Percentiles rank a stretch among this genome's conserved stretches.
Conservation (phyloP, 2,329 filamentous ascomycete genomes). For the Talaromyces sp. region DNA sequence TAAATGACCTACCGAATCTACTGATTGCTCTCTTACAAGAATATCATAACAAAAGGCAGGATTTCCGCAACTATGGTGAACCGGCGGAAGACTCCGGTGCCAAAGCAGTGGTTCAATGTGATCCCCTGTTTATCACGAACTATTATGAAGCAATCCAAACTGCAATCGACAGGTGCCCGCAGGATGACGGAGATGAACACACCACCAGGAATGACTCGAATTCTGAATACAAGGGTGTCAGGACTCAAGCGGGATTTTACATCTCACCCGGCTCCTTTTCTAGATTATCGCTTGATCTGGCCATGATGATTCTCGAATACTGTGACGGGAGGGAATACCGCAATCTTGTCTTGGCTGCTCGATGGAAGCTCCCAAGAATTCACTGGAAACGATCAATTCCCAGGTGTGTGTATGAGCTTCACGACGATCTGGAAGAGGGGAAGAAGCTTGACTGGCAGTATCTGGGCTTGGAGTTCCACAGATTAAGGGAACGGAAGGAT, state of each 20-base stretch:
- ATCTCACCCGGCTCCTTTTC: conserved; percentile 6
- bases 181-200: background rate
- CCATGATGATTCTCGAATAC: background rate
- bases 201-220: background rate
- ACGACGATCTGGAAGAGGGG: background rate
- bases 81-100: background rate
- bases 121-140: conserved; percentile 4
- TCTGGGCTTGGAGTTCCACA: conserved; percentile 11
- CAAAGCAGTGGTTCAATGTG: background rate
- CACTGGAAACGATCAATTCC: conserved; percentile 7
- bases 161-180: background rate
- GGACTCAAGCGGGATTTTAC: background rate
- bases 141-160: background rate
- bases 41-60: background rate
- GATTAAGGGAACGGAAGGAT: conserved; percentile 3
- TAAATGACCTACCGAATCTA: background rate
- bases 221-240: background rate
- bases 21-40: background rate
- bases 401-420: conserved; percentile 4
- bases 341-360: conserved; percentile 1
- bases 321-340: conserved; percentile 6
- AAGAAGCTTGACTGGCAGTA: conserved; percentile 12
- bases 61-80: background rate
- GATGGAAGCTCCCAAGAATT: conserved; percentile 1
- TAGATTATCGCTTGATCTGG: background rate